Conservation (phyloP, 805 yeast genomes). For the Kodamaea neixiangensis region DNA sequence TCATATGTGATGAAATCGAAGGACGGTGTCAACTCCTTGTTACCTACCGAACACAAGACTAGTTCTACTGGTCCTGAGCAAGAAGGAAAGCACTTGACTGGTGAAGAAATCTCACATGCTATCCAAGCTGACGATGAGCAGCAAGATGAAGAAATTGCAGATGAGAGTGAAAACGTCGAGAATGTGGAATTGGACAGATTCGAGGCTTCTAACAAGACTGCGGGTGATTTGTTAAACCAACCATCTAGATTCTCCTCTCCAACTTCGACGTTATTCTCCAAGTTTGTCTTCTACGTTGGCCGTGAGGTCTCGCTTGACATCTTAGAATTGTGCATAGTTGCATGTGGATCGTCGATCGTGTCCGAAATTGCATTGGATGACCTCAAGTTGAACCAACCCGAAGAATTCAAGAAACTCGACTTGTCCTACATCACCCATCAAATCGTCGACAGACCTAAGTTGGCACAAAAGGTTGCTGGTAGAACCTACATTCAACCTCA, state of each 20-base stretch:
- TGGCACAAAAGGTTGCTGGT: constrained; percentile 76
- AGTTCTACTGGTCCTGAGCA: constrained; percentile 12
- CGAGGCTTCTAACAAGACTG: constrained; percentile 56
- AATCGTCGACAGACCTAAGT: constrained; percentile 87
- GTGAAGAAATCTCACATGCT: constrained; percentile 49
- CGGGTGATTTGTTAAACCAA: constrained; percentile 74
- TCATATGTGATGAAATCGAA: constrained; percentile 72
- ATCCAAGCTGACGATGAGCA: constrained; percentile 49
- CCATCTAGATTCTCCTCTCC: constrained; percentile 57
- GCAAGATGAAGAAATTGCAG: constrained; percentile 29
- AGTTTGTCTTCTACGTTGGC: constrained; percentile 82
- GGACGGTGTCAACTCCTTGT: constrained; percentile 37
- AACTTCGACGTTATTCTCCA: constrained; percentile 65
- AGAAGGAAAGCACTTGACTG: constrained; percentile 41
- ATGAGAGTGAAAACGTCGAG: constrained; percentile 10
- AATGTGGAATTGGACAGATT: constrained; percentile 64
- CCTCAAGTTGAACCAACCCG: constrained; percentile 50
- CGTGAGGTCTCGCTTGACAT: constrained; percentile 95
- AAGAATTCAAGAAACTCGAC: constrained; percentile 51
- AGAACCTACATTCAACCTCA: constrained; percentile 96
- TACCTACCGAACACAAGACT: constrained; percentile 31
- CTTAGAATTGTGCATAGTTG: constrained; percentile 80
- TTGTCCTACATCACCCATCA: constrained; percentile 83
- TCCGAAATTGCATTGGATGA: constrained; percentile 89
- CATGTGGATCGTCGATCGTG: constrained; percentile 83